These are phyloP conservation scores for Trametopsis cervina DNA, from an alignment of 768 basidiomycete genomes.

Conservation along the genomic window DNA sequence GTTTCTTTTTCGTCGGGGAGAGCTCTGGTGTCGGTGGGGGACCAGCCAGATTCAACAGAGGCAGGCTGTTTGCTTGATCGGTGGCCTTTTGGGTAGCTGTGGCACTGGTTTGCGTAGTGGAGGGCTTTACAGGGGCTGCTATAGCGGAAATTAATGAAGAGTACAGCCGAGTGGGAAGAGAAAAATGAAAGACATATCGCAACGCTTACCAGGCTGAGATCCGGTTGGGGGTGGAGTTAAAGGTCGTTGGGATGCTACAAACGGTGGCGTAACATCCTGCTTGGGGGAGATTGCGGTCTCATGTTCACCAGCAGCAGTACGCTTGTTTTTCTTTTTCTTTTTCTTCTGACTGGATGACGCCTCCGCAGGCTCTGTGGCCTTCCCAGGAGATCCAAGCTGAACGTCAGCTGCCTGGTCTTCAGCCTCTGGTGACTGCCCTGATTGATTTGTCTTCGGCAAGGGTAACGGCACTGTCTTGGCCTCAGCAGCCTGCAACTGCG, in stretches of 20 bases:
- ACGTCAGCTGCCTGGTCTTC: no score
- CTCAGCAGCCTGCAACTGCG: no score
- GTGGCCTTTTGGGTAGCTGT: not conserved
- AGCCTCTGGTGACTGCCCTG: no score
- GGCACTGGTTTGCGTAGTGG: not conserved
- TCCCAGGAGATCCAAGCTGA: not conserved
- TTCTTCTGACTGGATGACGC: slow-evolving; percentile 13
- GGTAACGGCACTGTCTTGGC: not conserved
- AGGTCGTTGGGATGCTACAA: slow-evolving; percentile 17
- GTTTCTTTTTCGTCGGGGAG: slow-evolving; percentile 41
- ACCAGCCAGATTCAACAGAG: slow-evolving; percentile 51
- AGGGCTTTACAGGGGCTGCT: not conserved
- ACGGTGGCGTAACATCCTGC: slow-evolving; percentile 3
- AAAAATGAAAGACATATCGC: not conserved
- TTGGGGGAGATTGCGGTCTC: no score
- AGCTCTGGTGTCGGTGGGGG: slow-evolving; percentile 28
- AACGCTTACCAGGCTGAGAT: not conserved
- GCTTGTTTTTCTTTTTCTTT: slow-evolving; percentile 23
- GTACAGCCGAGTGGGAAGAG: not conserved
- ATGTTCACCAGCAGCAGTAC: not conserved
- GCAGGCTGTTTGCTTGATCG: slow-evolving; percentile 14
- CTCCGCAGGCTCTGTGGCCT: not conserved
- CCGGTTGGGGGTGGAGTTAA: not conserved
- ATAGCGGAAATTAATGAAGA: not conserved
- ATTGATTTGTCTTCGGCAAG: not conserved